Evolutionary conservation across 73 alveolate genomes (phyloP).

Genomic region (Blepharisma japonicum): DNA sequence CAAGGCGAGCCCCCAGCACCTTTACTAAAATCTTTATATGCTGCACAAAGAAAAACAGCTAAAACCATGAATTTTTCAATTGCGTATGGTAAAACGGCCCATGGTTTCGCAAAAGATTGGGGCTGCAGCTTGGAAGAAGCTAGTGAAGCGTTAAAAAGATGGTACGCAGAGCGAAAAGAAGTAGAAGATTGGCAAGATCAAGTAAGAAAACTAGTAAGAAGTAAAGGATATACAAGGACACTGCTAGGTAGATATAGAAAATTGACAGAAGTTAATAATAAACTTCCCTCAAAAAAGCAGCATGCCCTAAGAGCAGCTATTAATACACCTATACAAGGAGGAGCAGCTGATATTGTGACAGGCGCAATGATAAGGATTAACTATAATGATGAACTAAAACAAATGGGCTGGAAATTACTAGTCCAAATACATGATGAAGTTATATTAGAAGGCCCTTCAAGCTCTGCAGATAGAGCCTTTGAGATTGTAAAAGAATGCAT

Average conservation of each 20-base stretch:
- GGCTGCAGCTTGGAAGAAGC: conserved; percentile 78
- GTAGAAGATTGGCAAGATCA: conserved; percentile 76
- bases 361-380: conserved; percentile 87
- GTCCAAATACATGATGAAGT: conserved; percentile 94
- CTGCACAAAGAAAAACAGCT: conserved; percentile 87
- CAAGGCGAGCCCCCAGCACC: conserved; percentile 90
- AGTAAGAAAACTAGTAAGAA: conserved; percentile 50
- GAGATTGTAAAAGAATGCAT: conserved; percentile 52
- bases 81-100: conserved; percentile 93
- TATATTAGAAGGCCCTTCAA: conserved; percentile 92
- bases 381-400: conserved; percentile 31
- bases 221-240: conserved; percentile 63
- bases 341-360: conserved; percentile 96
- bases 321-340: conserved; percentile 91
- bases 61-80: conserved; percentile 90
- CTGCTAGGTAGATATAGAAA: conserved; percentile 80
- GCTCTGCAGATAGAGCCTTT: conserved; percentile 65
- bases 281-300: conserved; percentile 26
- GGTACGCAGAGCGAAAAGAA: conserved; percentile 91
- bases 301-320: conserved; percentile 86
- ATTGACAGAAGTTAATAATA: conserved; percentile 45
- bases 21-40: conserved; percentile 64
- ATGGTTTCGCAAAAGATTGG: conserved; percentile 90
- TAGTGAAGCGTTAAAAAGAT: conserved; percentile 59
- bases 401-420: conserved; percentile 49